A percentile compares a stretch with the other conserved stretches of the same genome.
phyloP scores from a whole-genome alignment of 768 basidiomycete genomes.

The Calvatia gigantea region DNA sequence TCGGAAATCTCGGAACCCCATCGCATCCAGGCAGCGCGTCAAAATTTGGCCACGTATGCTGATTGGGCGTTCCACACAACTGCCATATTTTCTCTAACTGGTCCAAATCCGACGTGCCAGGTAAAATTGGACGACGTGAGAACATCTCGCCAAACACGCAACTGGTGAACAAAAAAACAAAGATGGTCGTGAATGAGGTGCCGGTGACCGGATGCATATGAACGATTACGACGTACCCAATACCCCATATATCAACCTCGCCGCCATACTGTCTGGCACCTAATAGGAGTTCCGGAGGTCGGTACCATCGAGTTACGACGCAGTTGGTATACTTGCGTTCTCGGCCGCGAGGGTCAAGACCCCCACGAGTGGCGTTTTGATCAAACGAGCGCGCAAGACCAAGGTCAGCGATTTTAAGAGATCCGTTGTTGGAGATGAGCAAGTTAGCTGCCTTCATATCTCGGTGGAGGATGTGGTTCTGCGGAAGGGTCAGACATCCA shows the following conservation, averaged over 20 bases:
- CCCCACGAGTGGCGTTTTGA: conserved; percentile 36
- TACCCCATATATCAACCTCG: conserved; percentile 96
- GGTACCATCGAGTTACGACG: conserved; percentile 93
- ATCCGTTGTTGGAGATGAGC: conserved; percentile 84
- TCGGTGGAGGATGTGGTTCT: conserved; percentile 97
- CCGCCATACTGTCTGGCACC: conserved; percentile 89
- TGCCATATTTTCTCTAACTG: conserved; percentile 88
- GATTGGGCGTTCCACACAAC: conserved; percentile 85
- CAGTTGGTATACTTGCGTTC: conserved; percentile 90
- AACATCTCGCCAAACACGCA: conserved; percentile 99
- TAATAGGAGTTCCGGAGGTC: conserved; percentile 88
- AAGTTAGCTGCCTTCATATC: conserved; percentile 99
- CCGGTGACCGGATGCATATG: neutral
- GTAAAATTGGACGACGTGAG: conserved; percentile 78
- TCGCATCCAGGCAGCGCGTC: conserved; percentile 77
- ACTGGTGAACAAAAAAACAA: conserved; percentile 33
- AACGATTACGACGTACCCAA: conserved; percentile 59
- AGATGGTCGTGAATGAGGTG: neutral
- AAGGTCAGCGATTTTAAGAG: conserved; percentile 89
- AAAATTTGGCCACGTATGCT: conserved; percentile 77
- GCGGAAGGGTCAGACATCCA: conserved; percentile 9
- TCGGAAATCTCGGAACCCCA: conserved; percentile 63
- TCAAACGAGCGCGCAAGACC: conserved; percentile 88
- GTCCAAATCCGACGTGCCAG: conserved; percentile 86
- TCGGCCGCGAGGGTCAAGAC: conserved; percentile 38